Percentiles rank a stretch among this genome's conserved stretches.
Conservation (phyloP, 75 land plant species). For the Pinus taeda region DNA sequence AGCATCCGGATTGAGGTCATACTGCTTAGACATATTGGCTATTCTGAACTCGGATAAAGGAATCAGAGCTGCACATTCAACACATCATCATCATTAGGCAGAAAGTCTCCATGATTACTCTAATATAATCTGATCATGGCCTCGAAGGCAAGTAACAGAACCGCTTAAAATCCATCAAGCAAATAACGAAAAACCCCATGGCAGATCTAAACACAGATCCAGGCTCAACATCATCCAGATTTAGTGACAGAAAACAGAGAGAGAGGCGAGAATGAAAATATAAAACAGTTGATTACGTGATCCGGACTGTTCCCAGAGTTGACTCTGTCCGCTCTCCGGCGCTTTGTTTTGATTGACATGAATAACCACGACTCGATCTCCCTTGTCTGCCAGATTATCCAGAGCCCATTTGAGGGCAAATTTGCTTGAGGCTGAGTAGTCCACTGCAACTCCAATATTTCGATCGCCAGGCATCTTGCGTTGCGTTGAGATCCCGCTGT, state of each 20-base stretch:
- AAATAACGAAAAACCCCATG: background rate
- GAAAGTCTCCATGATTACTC: background rate
- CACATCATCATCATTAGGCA: background rate
- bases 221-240: background rate
- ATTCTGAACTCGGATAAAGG: slow-evolving; percentile 54
- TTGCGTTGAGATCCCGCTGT: no score
- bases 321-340: slow-evolving; percentile 23
- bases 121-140: background rate
- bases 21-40: slow-evolving; percentile 35
- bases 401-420: slow-evolving; percentile 64
- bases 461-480: slow-evolving; percentile 41
- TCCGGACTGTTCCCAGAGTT: slow-evolving; percentile 45
- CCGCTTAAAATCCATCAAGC: background rate
- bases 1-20: slow-evolving; percentile 43
- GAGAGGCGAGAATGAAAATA: background rate
- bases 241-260: background rate
- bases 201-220: background rate
- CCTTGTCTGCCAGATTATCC: slow-evolving; percentile 53
- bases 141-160: background rate
- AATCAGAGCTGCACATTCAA: slow-evolving; percentile 46
- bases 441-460: slow-evolving; percentile 65
- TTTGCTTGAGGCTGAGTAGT: slow-evolving; percentile 71
- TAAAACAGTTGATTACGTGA: slow-evolving; percentile 35
- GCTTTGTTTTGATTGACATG: slow-evolving; percentile 26
- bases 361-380: slow-evolving; percentile 52